Conservation (phyloP, 75 land plant genomes). For the Pinus taeda region DNA sequence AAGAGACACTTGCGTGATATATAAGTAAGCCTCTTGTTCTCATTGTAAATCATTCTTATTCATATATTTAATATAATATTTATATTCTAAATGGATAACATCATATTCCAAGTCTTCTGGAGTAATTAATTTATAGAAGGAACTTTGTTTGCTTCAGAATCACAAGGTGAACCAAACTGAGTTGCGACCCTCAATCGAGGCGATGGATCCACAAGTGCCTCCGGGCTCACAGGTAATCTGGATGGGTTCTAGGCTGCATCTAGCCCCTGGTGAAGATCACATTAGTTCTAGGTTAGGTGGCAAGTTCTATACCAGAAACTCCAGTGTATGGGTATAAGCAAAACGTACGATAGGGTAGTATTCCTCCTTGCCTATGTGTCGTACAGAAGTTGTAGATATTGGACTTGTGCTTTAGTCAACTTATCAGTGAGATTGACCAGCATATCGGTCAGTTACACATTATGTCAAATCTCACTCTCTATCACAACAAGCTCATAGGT, state of each 20-base stretch:
- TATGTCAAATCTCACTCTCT: constrained; percentile 52
- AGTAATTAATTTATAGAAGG: too few species aligned
- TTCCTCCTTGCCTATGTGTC: constrained; percentile 34
- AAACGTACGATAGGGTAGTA: constrained; percentile 53
- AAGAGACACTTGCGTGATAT: too few species aligned
- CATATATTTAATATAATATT: too few species aligned
- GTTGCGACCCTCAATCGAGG: too few species aligned
- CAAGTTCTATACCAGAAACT: constrained; percentile 44
- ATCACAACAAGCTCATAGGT: constrained; percentile 68
- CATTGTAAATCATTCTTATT: too few species aligned
- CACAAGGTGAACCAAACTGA: too few species aligned
- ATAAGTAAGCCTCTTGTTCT: too few species aligned
- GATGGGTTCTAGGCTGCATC: constrained; percentile 42
- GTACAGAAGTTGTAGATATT: constrained; percentile 42
- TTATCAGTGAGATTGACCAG: constrained; percentile 46
- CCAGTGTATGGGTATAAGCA: constrained; percentile 49
- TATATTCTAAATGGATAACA: too few species aligned
- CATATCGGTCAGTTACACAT: constrained; percentile 28
- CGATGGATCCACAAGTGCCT: too few species aligned
- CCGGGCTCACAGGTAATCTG: too few species aligned
- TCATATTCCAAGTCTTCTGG: too few species aligned
- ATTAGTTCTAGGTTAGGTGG: constrained; percentile 54
- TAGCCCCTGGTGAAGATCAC: constrained; percentile 26
- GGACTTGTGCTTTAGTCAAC: constrained; percentile 59
- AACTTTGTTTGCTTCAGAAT: too few species aligned